A percentile compares a stretch with the other conserved stretches of the same genome.
Conservation (phyloP, 2,329 filamentous ascomycete species). For the Ceratocystis diversiconidia region DNA sequence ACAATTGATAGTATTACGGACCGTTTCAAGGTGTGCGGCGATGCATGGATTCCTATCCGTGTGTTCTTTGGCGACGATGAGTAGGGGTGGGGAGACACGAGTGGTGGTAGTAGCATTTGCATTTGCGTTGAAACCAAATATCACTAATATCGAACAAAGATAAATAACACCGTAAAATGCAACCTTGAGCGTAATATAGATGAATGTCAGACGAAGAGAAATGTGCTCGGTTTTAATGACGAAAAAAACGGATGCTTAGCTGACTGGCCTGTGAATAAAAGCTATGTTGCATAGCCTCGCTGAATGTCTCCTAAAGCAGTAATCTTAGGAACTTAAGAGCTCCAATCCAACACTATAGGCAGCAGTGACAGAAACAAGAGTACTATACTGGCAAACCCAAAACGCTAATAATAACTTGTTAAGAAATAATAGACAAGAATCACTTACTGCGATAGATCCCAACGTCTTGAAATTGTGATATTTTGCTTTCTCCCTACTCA, state of each 20-base stretch:
- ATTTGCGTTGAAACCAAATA: background rate
- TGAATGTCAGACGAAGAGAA: no score
- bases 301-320: no score
- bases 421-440: background rate
- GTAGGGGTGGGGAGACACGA: conserved; percentile 28
- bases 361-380: background rate
- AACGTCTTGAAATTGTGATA: no score
- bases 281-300: no score
- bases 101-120: background rate
- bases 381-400: no score
- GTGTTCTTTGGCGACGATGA: conserved; percentile 78
- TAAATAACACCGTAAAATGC: background rate
- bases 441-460: background rate
- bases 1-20: conserved; percentile 53
- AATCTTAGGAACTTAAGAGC: no score
- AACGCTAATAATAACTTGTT: background rate
- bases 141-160: background rate
- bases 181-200: background rate
- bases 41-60: conserved; percentile 58
- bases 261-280: no score
- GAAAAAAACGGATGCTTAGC: no score
- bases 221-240: no score
- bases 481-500: no score
- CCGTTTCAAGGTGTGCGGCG: conserved; percentile 71
- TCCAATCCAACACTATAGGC: background rate